Evolutionary conservation across 148 eudicot species (phyloP), one percentile per base, ranked within the genome.

Genomic region (Linanthus parryae): DNA sequence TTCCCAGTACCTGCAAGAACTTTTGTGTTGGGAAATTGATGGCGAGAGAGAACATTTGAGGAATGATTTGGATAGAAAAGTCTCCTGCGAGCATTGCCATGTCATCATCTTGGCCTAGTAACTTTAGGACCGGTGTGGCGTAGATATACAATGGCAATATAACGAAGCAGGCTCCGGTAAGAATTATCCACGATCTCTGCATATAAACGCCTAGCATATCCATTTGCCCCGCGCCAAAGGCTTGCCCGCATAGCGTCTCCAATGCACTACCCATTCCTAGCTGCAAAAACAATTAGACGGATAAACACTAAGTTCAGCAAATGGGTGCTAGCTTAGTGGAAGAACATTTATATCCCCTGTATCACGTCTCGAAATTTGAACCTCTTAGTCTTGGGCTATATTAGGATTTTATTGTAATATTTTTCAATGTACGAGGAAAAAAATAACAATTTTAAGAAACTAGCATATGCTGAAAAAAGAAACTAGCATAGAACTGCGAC

Each of bases 191-290:
- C 30, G 97, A 91, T 47, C 97, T 66, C 73, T 91, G 97, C 94
- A 91, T 80, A 75, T 91, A 91, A 0, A 86, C 71, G 27, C 97
- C 97, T 12, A 91, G 70, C 95, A 91, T 83, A 23, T 80, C 69
- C 6, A 81, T 53, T 56, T 80, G 92, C 9, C 97, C 97, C 15
- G 97, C 97, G 3, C 97, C 97, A 58, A 59, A 90, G 22, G 95
- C 97, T 66, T 90, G 97, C 42, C 97, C 97, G 46, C 97, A 90
- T 28, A 90, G 55, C 3, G 97, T 90, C 74, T 90, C 97, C 11
- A 90, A 70, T 16, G 97, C 97, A 68, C 97, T 90, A 47, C 88
- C 82, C 97, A 90, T 90, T 13, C 97, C 97, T 54, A 90, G 66
- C 97, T 90, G 80, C 58, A 33, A 36, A 44, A 19, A 21, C 1